Percentiles rank a stretch among this genome's conserved stretches.
phyloP scores from a whole-genome alignment of 2,329 filamentous ascomycete species.

The Aspergillus sp. region DNA sequence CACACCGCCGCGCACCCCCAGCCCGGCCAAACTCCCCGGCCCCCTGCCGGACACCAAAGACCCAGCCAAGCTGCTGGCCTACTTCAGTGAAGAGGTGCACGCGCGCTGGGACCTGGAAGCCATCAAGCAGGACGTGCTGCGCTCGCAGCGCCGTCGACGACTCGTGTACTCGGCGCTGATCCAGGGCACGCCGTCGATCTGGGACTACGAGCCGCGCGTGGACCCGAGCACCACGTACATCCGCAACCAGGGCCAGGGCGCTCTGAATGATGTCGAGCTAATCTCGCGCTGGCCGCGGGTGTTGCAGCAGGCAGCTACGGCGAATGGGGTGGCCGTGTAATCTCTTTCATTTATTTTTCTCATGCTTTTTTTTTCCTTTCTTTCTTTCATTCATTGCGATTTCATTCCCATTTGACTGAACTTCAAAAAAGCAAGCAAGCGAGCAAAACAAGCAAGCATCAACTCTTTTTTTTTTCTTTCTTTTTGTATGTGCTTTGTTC shows the following conservation, averaged over 20 bases:
- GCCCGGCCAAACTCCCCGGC: conserved; percentile 27
- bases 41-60: conserved; percentile 26
- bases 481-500: no score
- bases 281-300: conserved; percentile 37
- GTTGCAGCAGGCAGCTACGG: conserved; percentile 24
- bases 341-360: no score
- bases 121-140: conserved; percentile 66
- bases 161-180: conserved; percentile 74
- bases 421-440: background rate
- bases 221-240: conserved; percentile 59
- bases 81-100: conserved; percentile 65
- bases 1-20: conserved; percentile 33
- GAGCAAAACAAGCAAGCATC: background rate
- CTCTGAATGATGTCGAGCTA: conserved; percentile 34
- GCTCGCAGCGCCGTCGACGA: conserved; percentile 69
- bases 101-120: conserved; percentile 71
- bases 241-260: conserved; percentile 45
- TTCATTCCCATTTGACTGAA: background rate
- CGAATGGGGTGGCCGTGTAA: conserved; percentile 6
- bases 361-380: no score
- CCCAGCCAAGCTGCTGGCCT: conserved; percentile 45
- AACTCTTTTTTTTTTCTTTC: no score
- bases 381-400: background rate
- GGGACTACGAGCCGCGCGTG: conserved; percentile 70
- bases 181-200: conserved; percentile 66